phyloP scores from a whole-genome alignment of 768 basidiomycete genomes.

The Serendipita vermifera region DNA sequence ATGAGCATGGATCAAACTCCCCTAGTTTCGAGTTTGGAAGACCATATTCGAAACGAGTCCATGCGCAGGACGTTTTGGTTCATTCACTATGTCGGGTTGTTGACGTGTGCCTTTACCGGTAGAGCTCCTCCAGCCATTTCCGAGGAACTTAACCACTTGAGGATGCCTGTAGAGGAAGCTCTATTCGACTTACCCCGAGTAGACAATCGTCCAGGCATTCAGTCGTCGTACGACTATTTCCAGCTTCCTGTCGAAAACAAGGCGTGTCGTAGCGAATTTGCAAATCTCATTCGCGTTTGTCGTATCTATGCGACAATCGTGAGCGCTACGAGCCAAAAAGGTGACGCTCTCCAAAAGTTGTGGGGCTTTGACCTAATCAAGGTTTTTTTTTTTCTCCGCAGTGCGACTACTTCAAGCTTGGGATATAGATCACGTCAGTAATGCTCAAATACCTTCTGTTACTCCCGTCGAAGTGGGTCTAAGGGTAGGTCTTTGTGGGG shows the following conservation, averaged over 20 bases:
- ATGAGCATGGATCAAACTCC: constrained; percentile 51
- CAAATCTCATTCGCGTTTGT: constrained; percentile 59
- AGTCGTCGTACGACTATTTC: constrained; percentile 44
- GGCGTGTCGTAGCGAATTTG: constrained; percentile 56
- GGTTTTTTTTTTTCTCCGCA: background rate
- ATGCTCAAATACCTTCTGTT: background rate
- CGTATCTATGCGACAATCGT: constrained; percentile 53
- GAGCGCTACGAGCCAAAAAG: constrained; percentile 34
- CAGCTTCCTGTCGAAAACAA: constrained; percentile 48
- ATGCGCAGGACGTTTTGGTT: constrained; percentile 75
- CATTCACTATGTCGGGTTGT: constrained; percentile 47
- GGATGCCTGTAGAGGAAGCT: constrained; percentile 69
- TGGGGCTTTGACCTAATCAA: background rate
- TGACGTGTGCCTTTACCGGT: constrained; percentile 31
- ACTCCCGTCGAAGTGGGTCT: constrained; percentile 1
- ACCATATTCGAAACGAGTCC: constrained; percentile 30
- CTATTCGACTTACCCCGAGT: constrained; percentile 47
- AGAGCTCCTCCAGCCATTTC: constrained; percentile 22
- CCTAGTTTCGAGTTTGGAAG: constrained; percentile 32
- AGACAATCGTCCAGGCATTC: constrained; percentile 18
- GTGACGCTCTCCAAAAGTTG: constrained; percentile 24
- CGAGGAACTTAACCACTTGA: constrained; percentile 27
- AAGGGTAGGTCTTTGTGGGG: background rate
- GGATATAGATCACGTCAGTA: background rate
- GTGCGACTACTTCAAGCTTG: constrained; percentile 1